Conservation (phyloP, 2,329 filamentous ascomycete genomes). For the Xylaria arbuscula region DNA sequence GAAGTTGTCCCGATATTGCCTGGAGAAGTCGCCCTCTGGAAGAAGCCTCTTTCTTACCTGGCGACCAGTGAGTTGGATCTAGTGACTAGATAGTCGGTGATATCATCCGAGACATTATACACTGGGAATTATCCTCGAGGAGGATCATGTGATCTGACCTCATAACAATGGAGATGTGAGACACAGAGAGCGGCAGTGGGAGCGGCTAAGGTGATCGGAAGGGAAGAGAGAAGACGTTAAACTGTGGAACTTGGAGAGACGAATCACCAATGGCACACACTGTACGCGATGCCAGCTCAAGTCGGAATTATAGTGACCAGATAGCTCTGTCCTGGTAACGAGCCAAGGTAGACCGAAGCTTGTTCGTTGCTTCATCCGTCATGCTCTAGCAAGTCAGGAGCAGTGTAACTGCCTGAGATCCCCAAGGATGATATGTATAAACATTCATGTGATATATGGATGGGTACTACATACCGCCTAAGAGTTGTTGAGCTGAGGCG, state of each 20-base stretch:
- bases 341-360: not conserved
- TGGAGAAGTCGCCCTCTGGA: not conserved
- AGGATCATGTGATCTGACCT: constrained; percentile 42
- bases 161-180: constrained; percentile 6
- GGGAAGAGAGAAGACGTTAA: not conserved
- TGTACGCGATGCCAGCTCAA: not conserved
- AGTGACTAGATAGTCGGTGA: constrained; percentile 15
- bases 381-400: no score
- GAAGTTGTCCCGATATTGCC: constrained; percentile 27
- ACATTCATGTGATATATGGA: not conserved
- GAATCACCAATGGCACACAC: constrained; percentile 5
- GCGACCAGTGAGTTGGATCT: constrained; percentile 16
- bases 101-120: constrained; percentile 36
- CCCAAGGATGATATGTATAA: not conserved
- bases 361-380: no score
- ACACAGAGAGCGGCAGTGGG: not conserved
- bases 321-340: not conserved
- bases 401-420: no score
- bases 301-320: not conserved
- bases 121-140: constrained; percentile 23
- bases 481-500: no score
- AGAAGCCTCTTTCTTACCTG: constrained; percentile 5
- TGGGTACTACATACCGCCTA: no score
- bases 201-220: not conserved
- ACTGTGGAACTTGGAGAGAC: constrained; percentile 20